phyloP scores from a whole-genome alignment of 1,139 yeast species.

The Waltiozyma sp. region DNA sequence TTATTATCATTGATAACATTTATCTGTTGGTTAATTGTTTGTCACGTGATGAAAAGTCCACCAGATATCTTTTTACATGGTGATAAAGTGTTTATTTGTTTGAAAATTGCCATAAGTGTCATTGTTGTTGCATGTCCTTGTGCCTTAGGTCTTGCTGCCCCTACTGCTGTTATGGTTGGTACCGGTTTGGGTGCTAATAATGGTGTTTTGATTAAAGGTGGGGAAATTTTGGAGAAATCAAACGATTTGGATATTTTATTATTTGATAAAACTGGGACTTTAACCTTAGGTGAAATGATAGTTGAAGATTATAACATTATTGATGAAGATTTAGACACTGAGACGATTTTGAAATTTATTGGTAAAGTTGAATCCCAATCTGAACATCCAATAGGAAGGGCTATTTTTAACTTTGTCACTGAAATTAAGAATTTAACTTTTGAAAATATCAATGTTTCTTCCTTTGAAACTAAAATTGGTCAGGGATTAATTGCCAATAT shows the following conservation, averaged over 20 bases:
- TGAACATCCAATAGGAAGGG: slow-evolving; percentile 84
- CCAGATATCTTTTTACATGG: slow-evolving; percentile 49
- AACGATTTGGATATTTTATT: slow-evolving; percentile 54
- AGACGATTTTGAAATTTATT: slow-evolving; percentile 40
- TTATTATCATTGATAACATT: slow-evolving; percentile 55
- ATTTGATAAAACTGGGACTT: slow-evolving; percentile 94
- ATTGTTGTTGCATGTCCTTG: slow-evolving; percentile 98
- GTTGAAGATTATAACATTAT: slow-evolving; percentile 27
- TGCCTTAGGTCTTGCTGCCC: slow-evolving; percentile 93
- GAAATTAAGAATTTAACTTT: slow-evolving; percentile 3
- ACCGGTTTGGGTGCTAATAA: slow-evolving; percentile 90
- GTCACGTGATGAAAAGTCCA: slow-evolving; percentile 28
- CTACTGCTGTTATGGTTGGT: slow-evolving; percentile 98
- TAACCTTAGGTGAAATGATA: slow-evolving; percentile 76
- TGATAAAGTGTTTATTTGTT: slow-evolving; percentile 51
- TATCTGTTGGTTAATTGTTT: slow-evolving; percentile 47
- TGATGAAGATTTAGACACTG: slow-evolving; percentile 10
- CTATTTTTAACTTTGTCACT: slow-evolving; percentile 35
- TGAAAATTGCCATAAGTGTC: slow-evolving; percentile 83
- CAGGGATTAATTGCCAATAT: slow-evolving; percentile 54
- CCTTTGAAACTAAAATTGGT: slow-evolving; percentile 52
- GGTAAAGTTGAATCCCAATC: slow-evolving; percentile 58
- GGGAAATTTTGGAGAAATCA: slow-evolving; percentile 74
- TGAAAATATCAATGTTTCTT: slow-evolving; percentile 25
- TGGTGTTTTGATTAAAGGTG: slow-evolving; percentile 91